Conservation (phyloP, 441 rosid species). For the Adansonia grandidieri region DNA sequence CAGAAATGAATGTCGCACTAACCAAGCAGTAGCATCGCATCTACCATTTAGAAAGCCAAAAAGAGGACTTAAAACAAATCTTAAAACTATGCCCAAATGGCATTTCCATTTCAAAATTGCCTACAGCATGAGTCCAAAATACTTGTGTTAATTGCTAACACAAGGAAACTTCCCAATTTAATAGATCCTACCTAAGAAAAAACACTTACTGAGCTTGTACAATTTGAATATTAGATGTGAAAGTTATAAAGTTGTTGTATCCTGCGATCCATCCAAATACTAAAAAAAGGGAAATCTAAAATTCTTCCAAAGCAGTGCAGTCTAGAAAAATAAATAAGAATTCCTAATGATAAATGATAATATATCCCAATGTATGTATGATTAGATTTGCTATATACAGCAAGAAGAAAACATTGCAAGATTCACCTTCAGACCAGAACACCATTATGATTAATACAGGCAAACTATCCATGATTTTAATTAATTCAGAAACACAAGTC, state of each 20-base stretch:
- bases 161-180: neutral
- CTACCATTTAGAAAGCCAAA: neutral
- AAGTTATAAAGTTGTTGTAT: neutral
- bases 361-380: neutral
- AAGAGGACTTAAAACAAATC: neutral
- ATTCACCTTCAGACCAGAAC: conserved; percentile 4
- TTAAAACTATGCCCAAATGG: neutral
- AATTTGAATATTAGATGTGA: neutral
- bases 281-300: neutral
- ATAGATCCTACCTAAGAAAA: neutral
- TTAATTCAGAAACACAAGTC: conserved; percentile 18
- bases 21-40: neutral
- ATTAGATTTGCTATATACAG: conserved; percentile 20
- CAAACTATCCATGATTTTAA: conserved; percentile 13
- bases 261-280: neutral
- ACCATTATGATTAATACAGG: conserved; percentile 17
- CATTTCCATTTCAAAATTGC: neutral
- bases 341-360: neutral
- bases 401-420: neutral
- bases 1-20: neutral
- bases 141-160: neutral
- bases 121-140: neutral
- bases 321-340: neutral
- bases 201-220: neutral
- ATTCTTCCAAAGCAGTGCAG: neutral